Evolutionary conservation across 108 stramenopile genomes (phyloP), one percentile per base, ranked within the genome.

Genomic region (Cyclotella choctawhatcheeana): DNA sequence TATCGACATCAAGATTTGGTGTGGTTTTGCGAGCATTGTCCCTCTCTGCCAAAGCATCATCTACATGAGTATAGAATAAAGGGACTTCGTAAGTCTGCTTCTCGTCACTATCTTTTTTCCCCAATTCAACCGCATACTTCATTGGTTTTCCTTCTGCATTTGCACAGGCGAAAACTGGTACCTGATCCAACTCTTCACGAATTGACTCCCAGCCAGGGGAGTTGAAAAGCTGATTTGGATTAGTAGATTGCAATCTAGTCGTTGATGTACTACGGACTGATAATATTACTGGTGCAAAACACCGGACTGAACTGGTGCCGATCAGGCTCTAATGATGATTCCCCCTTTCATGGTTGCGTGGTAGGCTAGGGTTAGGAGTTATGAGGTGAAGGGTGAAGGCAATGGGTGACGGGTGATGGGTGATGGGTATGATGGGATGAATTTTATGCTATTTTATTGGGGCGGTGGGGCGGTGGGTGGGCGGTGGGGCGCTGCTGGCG

Each of bases 21-120:
- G 44, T 71, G 16, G 55, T 77, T 56, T 64, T 58, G 40, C 69
- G 64, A 5, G 84, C 84, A 24, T 70, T 81, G 43, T 75, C 72
- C 47, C 86, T 61, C 72, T 86, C 88, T 18, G 35, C 51, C 60
- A 74, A 18, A 7, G 86, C 88, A 50, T 82, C 88, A 6, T 80
- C 79, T n/a, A 89, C 83, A 51, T 85, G 81, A 31, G 74, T 71
- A 61, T 73, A 89, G 56, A 89, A 86, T 50, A 89, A 77, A 1
- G 88, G 82, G 3, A 89, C 71, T 20, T 79, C 64, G 48, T 69
- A 64, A 33, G 45, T 43, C n/a, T 35, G 44, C 14, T 64, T 31
- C 7, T 45, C 62, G 29, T 70, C 65, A 21, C 58, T 43, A 55
- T 6, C 45, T 26, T 64, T 64, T 53, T 63, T 73, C 3, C 51